A percentile compares a stretch with the other conserved stretches of the same genome.
Evolutionary conservation across 352 stramenopile genomes (phyloP).

Genomic region (Albugo laibachii): DNA sequence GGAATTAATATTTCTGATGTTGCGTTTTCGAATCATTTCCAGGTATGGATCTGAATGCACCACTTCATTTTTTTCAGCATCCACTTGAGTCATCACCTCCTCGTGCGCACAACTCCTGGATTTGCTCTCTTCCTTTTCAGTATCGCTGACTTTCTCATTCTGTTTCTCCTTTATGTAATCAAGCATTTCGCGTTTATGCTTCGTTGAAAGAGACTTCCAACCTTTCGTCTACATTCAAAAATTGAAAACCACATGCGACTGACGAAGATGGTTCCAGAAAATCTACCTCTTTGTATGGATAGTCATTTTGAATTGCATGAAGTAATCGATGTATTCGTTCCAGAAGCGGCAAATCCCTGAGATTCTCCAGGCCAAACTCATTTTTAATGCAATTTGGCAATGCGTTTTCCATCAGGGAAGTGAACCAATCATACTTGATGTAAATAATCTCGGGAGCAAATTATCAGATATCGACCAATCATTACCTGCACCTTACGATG

Average conservation of each 20-base stretch:
- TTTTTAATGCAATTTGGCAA: conserved; percentile 13
- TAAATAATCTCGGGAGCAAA: too few relatives aligned
- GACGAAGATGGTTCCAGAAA: too few relatives aligned
- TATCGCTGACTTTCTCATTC: conserved; percentile 9
- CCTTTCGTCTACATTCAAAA: conserved; percentile 23
- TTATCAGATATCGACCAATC: too few relatives aligned
- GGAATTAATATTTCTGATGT: conserved; percentile 10
- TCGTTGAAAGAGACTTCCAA: conserved; percentile 51
- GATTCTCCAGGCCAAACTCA: conserved; percentile 48
- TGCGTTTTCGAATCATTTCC: conserved; percentile 59
- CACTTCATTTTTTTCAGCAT: conserved; percentile 8
- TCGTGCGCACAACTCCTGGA: background rate
- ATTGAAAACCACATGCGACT: too few relatives aligned
- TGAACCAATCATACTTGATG: too few relatives aligned
- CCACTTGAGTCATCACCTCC: conserved; percentile 5
- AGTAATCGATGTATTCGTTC: conserved; percentile 73
- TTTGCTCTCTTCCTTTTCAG: conserved; percentile 1
- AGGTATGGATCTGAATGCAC: conserved; percentile 30
- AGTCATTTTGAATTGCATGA: conserved; percentile 61
- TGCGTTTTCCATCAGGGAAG: too few relatives aligned
- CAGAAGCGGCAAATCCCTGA: conserved; percentile 44
- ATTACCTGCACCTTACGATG: too few relatives aligned
- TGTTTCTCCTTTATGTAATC: conserved; percentile 61
- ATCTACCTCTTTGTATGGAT: conserved; percentile 61
- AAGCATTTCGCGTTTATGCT: conserved; percentile 66